Base-by-base conservation (phyloP, 371 early-diverging fungal species). In the Rhizopus delemar region DNA sequence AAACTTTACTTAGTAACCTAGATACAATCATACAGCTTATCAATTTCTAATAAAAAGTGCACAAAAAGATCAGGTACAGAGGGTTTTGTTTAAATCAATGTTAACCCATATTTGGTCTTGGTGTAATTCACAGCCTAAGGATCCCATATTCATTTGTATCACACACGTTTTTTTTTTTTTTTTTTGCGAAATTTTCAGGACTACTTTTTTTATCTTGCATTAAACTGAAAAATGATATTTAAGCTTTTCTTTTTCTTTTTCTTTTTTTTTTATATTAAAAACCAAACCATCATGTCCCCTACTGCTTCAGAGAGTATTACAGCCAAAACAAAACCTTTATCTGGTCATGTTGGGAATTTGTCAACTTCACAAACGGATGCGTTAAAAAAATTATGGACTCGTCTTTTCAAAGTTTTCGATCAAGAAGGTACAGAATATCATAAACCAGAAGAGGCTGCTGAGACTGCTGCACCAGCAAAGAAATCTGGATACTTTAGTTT, bases 311-410 rank as follows among this genome's bases (percentile, higher is more conserved):
- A 51, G 22, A 22, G 22, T 22, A 22, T 22, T 22, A 22, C 55
- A 53, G 53, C 41, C 4, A 41, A 50, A 15, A 43, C 54, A 41
- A 56, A 51, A 22, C 52, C 56, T 34, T 55, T 64, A 13, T 43
- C 75, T 11, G 80, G 78, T 9, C 73, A 67, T 55, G 70, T 77
- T 54, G 77, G 77, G 43, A 71, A 79, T 48, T 66, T 87, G 48
- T 74, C 83, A 13, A 69, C 74, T 12, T 63, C 71, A 33, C 82
- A 87, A 64, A 74, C 68, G 29, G 76, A 73, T 16, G 53, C 67
- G 54, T 70, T 87, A 33, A 81, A 83, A 54, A 68, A 86, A 52
- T 41, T 86, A 51, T 87, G 86, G 85, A 57, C 54, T 29, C 73
- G 70, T 51, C 59, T 86, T 31, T 74, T 82, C 35, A 71, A 76